Evolutionary conservation across 176 grass and related monocot species (phyloP).

Genomic region (Musa beccarii): DNA sequence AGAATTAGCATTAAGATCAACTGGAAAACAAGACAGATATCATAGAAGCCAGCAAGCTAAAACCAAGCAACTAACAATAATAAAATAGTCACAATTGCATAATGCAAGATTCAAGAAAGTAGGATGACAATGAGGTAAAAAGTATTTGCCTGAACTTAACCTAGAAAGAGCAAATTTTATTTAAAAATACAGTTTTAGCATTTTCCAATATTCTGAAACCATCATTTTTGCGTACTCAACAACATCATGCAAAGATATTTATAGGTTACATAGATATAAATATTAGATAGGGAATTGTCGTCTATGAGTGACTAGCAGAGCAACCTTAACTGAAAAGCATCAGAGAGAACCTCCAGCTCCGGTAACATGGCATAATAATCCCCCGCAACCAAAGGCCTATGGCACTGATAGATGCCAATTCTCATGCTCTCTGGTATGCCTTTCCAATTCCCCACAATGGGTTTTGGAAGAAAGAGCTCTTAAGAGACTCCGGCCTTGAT

Average conservation of each 20-base stretch:
- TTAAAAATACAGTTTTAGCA: not conserved
- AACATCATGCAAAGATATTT: not conserved
- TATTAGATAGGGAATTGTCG: too few species aligned
- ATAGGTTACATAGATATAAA: not conserved
- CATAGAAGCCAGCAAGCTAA: too few species aligned
- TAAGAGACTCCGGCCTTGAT: slow-evolving; percentile 11
- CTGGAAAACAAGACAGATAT: too few species aligned
- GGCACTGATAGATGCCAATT: slow-evolving; percentile 2
- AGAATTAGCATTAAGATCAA: too few species aligned
- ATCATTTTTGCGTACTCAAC: not conserved
- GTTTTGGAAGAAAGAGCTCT: slow-evolving; percentile 9
- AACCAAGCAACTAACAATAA: too few species aligned
- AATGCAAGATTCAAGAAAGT: too few species aligned
- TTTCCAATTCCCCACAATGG: slow-evolving; percentile 2
- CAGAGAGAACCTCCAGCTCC: not conserved
- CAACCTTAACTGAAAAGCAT: not conserved
- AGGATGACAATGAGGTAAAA: too few species aligned
- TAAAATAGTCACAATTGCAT: too few species aligned
- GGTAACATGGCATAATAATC: not conserved
- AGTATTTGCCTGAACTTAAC: too few species aligned
- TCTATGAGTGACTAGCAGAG: not conserved
- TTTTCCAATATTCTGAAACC: not conserved
- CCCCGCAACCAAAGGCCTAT: slow-evolving; percentile 9
- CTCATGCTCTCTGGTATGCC: slow-evolving; percentile 10
- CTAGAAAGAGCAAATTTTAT: not conserved